Evolutionary conservation across 169 alveolate genomes (phyloP), one percentile per base, ranked within the genome.

Genomic region (Cryptosporidium xiaoi): DNA sequence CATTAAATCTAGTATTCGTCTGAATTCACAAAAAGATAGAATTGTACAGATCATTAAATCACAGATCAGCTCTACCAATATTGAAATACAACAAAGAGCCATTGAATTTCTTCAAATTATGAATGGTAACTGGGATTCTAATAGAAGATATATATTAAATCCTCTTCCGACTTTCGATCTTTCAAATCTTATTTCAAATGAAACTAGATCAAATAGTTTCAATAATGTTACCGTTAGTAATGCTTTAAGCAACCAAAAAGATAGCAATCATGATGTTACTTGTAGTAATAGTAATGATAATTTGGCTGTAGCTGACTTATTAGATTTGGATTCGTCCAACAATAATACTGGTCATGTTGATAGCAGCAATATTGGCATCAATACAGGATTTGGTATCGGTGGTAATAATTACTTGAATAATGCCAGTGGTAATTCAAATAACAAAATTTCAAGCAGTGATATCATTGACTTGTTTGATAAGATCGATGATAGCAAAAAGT

Each of bases 71-170:
- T 77, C 87, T 3, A 24, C 77, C 13, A 46, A 27, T 20, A 51
- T 77, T 3, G 87, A 77, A 46, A 60, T 60, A 13, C 87, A 77
- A 46, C 87, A 77, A 53, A 56, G 87, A 20, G 60, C 87, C 33
- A 44, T 55, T 5, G 87, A 77, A 44, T 77, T 58, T 62, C 29
- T 62, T 8, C 77, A 77, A 48, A 77, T 77, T 20, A 20, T 77
- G 64, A 56, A 60, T 31, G 20, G 77, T 56, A 60, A 29, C 34
- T 77, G 87, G 87, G 87, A 77, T 34, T 56, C 87, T 12, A 77
- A 77, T 36, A 60, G 87, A 77, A 60, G 8, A n/a, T 46, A 56
- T 12, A 77, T 77, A 36, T 66, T 77, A 3, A 62, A 77, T 27
- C 64, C 71, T 40, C 58, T 77, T 20, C 87, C 87, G 24, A 27